phyloP scores from a whole-genome alignment of 1,139 yeast genomes.

The Pichia norvegensis region DNA sequence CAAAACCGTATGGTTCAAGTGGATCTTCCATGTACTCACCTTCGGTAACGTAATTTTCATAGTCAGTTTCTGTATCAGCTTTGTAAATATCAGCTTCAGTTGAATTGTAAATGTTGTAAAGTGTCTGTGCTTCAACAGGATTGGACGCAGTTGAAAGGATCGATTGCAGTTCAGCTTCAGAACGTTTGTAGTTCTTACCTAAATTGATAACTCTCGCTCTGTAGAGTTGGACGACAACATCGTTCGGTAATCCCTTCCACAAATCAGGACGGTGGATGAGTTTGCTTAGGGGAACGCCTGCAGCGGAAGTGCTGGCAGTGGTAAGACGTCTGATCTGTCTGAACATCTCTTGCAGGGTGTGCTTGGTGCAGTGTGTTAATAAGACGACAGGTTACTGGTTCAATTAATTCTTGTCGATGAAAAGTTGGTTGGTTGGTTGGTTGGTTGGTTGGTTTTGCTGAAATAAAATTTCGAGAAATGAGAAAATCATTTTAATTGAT shows the following conservation, averaged over 20 bases:
- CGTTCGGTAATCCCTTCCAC: conserved; percentile 64
- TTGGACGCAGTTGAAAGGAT: conserved; percentile 32
- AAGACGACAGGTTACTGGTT: too few relatives aligned
- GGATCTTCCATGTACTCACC: conserved; percentile 25
- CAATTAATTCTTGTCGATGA: neutral
- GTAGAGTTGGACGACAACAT: conserved; percentile 53
- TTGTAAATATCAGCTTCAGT: conserved; percentile 31
- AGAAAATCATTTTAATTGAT: neutral
- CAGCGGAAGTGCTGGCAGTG: neutral
- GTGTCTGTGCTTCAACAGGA: conserved; percentile 22
- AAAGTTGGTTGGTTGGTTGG: too few relatives aligned
- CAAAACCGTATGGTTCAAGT: conserved; percentile 37
- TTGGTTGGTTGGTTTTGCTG: too few relatives aligned
- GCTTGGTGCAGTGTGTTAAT: too few relatives aligned
- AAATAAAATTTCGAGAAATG: neutral
- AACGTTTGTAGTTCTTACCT: conserved; percentile 52
- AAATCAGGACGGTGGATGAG: conserved; percentile 42
- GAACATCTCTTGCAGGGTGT: neutral
- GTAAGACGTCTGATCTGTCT: conserved; percentile 1
- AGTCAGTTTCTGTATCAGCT: conserved; percentile 28
- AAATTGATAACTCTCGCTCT: conserved; percentile 46
- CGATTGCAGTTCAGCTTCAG: conserved; percentile 40
- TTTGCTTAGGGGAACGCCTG: conserved; percentile 17
- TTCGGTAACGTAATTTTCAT: conserved; percentile 27
- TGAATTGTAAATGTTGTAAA: conserved; percentile 29